Evolutionary conservation across 1,284 basidiomycete species (phyloP), one percentile per base, ranked within the genome.

Genomic region (Volvariella volvacea): DNA sequence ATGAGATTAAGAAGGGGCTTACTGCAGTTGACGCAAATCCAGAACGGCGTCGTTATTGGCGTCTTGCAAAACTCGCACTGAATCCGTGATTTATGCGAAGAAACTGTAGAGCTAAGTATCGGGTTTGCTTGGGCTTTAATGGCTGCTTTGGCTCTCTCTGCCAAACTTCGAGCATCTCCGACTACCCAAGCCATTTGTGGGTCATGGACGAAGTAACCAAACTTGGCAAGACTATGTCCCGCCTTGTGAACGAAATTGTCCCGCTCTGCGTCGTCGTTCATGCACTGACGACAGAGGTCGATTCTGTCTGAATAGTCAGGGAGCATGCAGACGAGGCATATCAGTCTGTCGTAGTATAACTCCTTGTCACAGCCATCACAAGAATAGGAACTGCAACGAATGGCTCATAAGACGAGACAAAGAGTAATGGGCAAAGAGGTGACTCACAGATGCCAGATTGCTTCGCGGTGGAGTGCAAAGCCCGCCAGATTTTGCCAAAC

Each of bases 11-110:
- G 22, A 28, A 19, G 19, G 49, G 19, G 49, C 62, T 37, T 55
- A 64, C 63, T 45, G 44, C 64, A 66, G 3, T 53, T 38, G 2
- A 63, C 51, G 43, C 65, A 66, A 9, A 56, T 58, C 63, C 64
- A 66, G 47, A 58, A 65, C 12, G 64, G 63, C 1, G 53, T 52
- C 14, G 49, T 38, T 4, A 63, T 54, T n/a, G 45, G 49, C 43
- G 56, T 55, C 10, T 46, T 52, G 41, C 65, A 67, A 39, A 55
- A 60, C n/a, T 16, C 34, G 34, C 34, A 36, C 8, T 4, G 60
- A 7, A 52, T 54, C 50, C 63, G 6, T 12, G 25, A 28, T 28
- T 28, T n/a, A 40, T 40, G 17, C 14, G 19, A 21, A 17, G n/a
- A 20, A 40, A 41, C 15, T 47, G 44, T 16, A 12, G 32, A 16